phyloP scores from a whole-genome alignment of 2,329 filamentous ascomycete species.

The Fusarium sp. region DNA sequence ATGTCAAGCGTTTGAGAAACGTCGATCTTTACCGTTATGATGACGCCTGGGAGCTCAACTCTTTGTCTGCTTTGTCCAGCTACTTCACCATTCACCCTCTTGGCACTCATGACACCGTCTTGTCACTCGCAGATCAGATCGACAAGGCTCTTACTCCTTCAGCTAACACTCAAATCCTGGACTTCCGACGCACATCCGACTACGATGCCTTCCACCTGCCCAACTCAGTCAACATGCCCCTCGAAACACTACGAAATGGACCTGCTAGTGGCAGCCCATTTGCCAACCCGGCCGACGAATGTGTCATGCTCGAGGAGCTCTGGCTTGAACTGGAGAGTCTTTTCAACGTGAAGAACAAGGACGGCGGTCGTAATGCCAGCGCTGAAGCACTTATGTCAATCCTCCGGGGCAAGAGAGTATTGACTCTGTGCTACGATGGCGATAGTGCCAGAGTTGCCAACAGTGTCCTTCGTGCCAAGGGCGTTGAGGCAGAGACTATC shows the following conservation, averaged over 20 bases:
- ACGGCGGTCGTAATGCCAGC: conserved; percentile 48
- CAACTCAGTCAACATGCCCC: conserved; percentile 62
- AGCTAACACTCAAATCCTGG: conserved; percentile 58
- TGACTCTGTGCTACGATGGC: conserved; percentile 68
- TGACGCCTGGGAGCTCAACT: conserved; percentile 66
- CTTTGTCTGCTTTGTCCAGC: conserved; percentile 56
- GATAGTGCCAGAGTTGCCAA: conserved; percentile 69
- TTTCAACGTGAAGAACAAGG: conserved; percentile 55
- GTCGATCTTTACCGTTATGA: conserved; percentile 70
- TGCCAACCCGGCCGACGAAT: conserved; percentile 63
- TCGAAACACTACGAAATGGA: conserved; percentile 55
- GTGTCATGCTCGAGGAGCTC: conserved; percentile 60
- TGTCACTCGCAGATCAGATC: conserved; percentile 47
- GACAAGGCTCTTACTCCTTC: conserved; percentile 46
- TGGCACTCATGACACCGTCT: conserved; percentile 44
- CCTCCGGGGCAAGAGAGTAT: conserved; percentile 56
- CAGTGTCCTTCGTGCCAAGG: conserved; percentile 67
- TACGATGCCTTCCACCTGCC: conserved; percentile 62
- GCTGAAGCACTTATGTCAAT: conserved; percentile 50
- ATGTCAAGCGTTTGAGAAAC: conserved; percentile 59
- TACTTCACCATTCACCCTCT: conserved; percentile 52
- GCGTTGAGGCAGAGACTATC: conserved; percentile 62
- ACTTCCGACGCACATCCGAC: conserved; percentile 60
- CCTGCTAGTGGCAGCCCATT: conserved; percentile 49
- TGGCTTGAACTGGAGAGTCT: conserved; percentile 65